These are phyloP conservation scores for Paxillus ammoniavirescens DNA, from an alignment of 768 basidiomycete genomes.

Conservation along the genomic window DNA sequence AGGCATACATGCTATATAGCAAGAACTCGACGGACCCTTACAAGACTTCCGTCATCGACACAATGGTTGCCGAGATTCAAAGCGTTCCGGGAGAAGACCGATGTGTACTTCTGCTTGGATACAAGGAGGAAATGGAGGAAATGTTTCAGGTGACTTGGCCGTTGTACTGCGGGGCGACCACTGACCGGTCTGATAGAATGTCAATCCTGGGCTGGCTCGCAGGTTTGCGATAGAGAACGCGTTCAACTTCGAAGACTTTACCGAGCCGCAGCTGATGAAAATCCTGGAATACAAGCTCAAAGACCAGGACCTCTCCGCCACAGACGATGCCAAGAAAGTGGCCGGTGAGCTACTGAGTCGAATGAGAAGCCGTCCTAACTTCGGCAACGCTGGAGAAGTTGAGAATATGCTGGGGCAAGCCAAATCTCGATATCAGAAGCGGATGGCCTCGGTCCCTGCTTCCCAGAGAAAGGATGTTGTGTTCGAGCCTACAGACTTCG, in stretches of 20 bases:
- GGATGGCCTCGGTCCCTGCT: slow-evolving; percentile 31
- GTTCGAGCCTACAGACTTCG: slow-evolving; percentile 56
- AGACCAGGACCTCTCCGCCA: slow-evolving; percentile 56
- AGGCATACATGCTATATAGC: slow-evolving; percentile 72
- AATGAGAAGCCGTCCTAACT: slow-evolving; percentile 49
- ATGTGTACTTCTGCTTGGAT: slow-evolving; percentile 65
- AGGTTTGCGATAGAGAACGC: slow-evolving; percentile 70
- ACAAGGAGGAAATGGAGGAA: slow-evolving; percentile 62
- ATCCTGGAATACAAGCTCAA: slow-evolving; percentile 59
- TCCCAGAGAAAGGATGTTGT: slow-evolving; percentile 24
- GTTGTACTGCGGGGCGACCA: background rate
- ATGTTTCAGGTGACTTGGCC: slow-evolving; percentile 65
- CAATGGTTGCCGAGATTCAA: slow-evolving; percentile 74
- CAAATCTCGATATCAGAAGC: slow-evolving; percentile 46
- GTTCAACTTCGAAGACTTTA: slow-evolving; percentile 67
- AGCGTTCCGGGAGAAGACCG: slow-evolving; percentile 68
- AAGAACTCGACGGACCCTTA: slow-evolving; percentile 43
- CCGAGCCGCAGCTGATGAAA: slow-evolving; percentile 46
- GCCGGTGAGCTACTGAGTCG: slow-evolving; percentile 48
- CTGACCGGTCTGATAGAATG: slow-evolving; percentile 44
- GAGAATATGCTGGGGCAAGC: slow-evolving; percentile 59
- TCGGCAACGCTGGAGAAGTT: slow-evolving; percentile 66
- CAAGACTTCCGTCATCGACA: slow-evolving; percentile 72
- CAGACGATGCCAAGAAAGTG: slow-evolving; percentile 52
- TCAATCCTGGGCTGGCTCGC: slow-evolving; percentile 66